Evolutionary conservation across 2,329 filamentous ascomycete genomes (phyloP).

Genomic region (Aureobasidium sp.): DNA sequence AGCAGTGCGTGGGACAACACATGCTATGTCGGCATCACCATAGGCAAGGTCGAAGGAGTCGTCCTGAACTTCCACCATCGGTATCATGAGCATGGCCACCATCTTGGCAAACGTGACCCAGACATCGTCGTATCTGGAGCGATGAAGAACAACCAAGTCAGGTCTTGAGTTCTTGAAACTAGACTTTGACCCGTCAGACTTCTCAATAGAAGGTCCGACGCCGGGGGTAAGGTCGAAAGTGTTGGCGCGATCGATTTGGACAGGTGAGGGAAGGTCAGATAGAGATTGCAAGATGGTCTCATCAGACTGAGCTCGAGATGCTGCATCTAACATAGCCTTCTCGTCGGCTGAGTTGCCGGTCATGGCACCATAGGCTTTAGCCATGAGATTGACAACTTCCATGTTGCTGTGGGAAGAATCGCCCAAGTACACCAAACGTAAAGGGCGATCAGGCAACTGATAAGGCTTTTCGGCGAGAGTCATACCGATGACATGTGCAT

Average conservation of each 20-base stretch:
- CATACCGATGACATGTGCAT: neutral
- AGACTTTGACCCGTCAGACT: neutral
- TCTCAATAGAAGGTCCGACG: neutral
- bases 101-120: neutral
- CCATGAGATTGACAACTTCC: neutral
- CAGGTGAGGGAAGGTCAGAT: neutral
- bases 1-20: neutral
- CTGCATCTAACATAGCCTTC: neutral
- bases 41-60: neutral
- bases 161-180: neutral
- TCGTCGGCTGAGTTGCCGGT: neutral
- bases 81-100: neutral
- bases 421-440: neutral
- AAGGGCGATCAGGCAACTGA: neutral
- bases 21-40: neutral
- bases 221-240: too few relatives aligned
- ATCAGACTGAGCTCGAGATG: neutral
- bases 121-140: too few relatives aligned
- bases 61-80: constrained; percentile 7
- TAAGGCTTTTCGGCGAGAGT: constrained; percentile 5
- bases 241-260: neutral
- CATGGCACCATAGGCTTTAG: neutral
- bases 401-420: neutral
- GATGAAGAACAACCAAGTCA: constrained; percentile 11
- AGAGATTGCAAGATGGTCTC: neutral